These are phyloP conservation scores for Trichoderma harzianum DNA, from an alignment of 2,329 filamentous ascomycete species.

Conservation along the genomic window DNA sequence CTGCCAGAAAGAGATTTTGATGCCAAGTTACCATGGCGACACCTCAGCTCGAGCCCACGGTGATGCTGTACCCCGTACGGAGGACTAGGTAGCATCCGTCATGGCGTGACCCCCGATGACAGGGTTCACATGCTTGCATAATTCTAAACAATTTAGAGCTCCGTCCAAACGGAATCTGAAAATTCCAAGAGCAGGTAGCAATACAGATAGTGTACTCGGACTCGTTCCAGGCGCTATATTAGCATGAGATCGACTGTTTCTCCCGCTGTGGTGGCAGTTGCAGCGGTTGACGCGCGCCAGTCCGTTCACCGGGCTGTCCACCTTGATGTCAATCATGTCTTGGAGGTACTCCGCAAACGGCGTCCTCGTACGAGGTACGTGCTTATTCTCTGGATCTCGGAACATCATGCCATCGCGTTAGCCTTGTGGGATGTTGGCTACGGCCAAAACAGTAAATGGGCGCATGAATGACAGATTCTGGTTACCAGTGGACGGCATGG, in stretches of 20 bases:
- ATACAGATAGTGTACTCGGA: not conserved
- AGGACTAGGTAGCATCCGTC: not conserved
- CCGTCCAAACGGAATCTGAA: not conserved
- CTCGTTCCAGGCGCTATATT: not conserved
- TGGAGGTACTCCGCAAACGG: not conserved
- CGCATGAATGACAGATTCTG: not conserved
- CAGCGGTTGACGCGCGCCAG: constrained; percentile 4
- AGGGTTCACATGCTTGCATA: constrained; percentile 11
- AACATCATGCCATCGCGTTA: constrained; percentile 9
- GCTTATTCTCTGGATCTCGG: not conserved
- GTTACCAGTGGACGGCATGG: not conserved
- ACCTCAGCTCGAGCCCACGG: not conserved
- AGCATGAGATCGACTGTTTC: not conserved
- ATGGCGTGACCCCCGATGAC: constrained; percentile 3
- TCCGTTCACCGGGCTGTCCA: not conserved
- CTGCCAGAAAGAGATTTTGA: not conserved
- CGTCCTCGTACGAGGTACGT: not conserved
- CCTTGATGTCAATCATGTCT: not conserved
- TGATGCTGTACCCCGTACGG: not conserved
- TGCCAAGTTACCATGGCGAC: constrained; percentile 9
- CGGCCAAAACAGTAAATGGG: not conserved
- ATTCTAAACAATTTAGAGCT: not conserved
- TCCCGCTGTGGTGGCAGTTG: not conserved
- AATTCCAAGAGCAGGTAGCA: not conserved
- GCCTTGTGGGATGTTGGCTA: not conserved